Conservation (phyloP, 345 rosid species). For the Nephelium lappaceum region DNA sequence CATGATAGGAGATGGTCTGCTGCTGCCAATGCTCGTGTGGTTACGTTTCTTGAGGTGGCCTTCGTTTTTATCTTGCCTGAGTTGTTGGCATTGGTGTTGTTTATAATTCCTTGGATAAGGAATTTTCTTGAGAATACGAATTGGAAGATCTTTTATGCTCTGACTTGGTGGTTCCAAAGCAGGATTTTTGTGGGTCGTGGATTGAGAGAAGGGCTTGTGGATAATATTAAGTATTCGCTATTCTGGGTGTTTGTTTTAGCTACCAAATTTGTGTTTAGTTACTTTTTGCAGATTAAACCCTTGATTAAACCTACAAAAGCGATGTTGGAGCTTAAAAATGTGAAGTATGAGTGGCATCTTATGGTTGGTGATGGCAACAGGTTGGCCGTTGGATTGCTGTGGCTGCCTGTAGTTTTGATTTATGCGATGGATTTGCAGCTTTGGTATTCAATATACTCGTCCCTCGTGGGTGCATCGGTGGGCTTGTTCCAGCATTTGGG, state of each 20-base stretch:
- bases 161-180: slow-evolving; percentile 87
- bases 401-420: slow-evolving; percentile 83
- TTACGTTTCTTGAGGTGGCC: slow-evolving; percentile 66
- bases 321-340: slow-evolving; percentile 42
- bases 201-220: slow-evolving; percentile 80
- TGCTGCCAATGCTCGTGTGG: slow-evolving; percentile 47
- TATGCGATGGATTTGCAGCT: slow-evolving; percentile 95
- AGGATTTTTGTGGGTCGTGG: slow-evolving; percentile 82
- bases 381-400: slow-evolving; percentile 73
- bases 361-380: slow-evolving; percentile 58
- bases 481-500: slow-evolving; percentile 93
- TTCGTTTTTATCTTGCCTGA: slow-evolving; percentile 71
- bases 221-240: slow-evolving; percentile 70
- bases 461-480: slow-evolving; percentile 81
- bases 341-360: slow-evolving; percentile 74
- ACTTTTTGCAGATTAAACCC: slow-evolving; percentile 84
- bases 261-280: slow-evolving; percentile 83
- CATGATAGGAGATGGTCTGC: slow-evolving; percentile 49
- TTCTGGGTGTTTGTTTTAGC: slow-evolving; percentile 86
- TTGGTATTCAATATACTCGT: slow-evolving; percentile 90
- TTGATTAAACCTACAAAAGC: slow-evolving; percentile 69
- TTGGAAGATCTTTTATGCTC: slow-evolving; percentile 71
- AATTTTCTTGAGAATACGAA: slow-evolving; percentile 87
- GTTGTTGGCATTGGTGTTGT: slow-evolving; percentile 72
- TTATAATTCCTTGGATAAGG: slow-evolving; percentile 87